A percentile compares a stretch with the other conserved stretches of the same genome.
Conservation (phyloP, 176 grass and related monocot genomes). For the barley (Hordeum vulgare) region MorexV3_pseudomolecules_assembly NC_058519.1:636749661-636750160, state of each 20-base stretch:
- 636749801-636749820: constrained; percentile 7
- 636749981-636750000: constrained; percentile 37
- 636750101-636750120: constrained; percentile 85
- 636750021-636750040: background rate
- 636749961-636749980: background rate
- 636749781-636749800: constrained; percentile 36
- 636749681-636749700: background rate
- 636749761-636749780: background rate
- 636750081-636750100: constrained; percentile 63
- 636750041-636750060: constrained; percentile 13
- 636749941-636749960: background rate
- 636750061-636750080: constrained; percentile 56
- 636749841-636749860: background rate
- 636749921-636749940: constrained; percentile 26
- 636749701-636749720: background rate
- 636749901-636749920: background rate
- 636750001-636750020: background rate
- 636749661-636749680: background rate
- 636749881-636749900: constrained; percentile 19
- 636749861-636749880: constrained; percentile 51
- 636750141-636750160: constrained; percentile 34
- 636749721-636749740: background rate
- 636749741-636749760: background rate
- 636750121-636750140: constrained; percentile 99
- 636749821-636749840: background rate